phyloP scores from a whole-genome alignment of 2,329 filamentous ascomycete genomes.

The Salinomyces thailandicus region DNA sequence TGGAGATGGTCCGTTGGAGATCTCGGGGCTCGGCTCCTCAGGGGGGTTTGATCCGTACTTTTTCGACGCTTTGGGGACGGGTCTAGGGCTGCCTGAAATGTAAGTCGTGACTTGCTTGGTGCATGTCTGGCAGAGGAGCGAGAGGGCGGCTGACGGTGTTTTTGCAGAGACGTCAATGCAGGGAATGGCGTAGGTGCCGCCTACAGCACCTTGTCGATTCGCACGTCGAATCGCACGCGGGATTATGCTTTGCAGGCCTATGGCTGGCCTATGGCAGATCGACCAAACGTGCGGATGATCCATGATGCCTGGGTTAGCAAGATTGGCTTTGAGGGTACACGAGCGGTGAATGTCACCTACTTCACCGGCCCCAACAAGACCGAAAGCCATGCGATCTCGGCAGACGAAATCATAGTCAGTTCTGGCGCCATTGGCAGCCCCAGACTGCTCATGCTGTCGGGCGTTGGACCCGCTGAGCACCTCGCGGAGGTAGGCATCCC shows the following conservation, averaged over 20 bases:
- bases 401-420: slow-evolving; percentile 22
- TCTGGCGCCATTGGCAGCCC: slow-evolving; percentile 22
- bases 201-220: neutral
- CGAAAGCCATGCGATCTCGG: slow-evolving; percentile 13
- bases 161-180: neutral
- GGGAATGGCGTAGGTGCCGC: neutral
- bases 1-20: neutral
- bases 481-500: slow-evolving; percentile 39
- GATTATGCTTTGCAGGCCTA: neutral
- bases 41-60: neutral
- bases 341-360: neutral
- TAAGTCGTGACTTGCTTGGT: slow-evolving; percentile 27
- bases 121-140: too few relatives aligned
- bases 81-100: slow-evolving; percentile 15
- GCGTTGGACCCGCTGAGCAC: slow-evolving; percentile 47
- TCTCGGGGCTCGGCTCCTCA: neutral
- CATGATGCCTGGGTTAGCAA: neutral
- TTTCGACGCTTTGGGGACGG: neutral
- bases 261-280: neutral
- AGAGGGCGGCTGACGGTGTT: too few relatives aligned
- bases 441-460: slow-evolving; percentile 28
- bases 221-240: slow-evolving; percentile 14
- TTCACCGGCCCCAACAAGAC: slow-evolving; percentile 1
- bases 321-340: neutral
- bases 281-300: neutral